phyloP scores from a whole-genome alignment of 78 protist species.

The Mantamonas sphyraenae region DNA sequence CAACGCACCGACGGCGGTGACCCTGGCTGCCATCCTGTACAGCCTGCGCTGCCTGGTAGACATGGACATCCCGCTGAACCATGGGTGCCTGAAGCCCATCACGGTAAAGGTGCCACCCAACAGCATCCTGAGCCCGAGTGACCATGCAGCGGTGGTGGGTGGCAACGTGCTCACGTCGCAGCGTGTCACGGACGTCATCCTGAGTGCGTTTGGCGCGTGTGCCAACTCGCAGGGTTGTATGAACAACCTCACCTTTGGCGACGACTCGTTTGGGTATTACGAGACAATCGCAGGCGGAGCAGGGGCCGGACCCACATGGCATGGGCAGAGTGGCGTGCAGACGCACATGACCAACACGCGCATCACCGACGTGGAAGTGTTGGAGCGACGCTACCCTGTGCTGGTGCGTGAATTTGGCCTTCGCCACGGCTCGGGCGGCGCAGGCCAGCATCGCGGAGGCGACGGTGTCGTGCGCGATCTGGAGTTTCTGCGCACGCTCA shows the following conservation, averaged over 20 bases:
- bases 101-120: conserved; percentile 38
- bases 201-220: conserved; percentile 68
- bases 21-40: conserved; percentile 78
- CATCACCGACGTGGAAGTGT: conserved; percentile 86
- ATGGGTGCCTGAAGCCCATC: conserved; percentile 76
- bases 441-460: conserved; percentile 74
- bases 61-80: conserved; percentile 84
- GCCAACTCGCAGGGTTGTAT: conserved; percentile 82
- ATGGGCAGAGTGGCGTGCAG: conserved; percentile 84
- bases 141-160: conserved; percentile 83
- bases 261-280: conserved; percentile 75
- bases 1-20: conserved; percentile 81
- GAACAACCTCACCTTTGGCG: conserved; percentile 94
- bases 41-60: conserved; percentile 72
- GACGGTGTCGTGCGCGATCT: conserved; percentile 80
- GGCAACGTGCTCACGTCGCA: conserved; percentile 91
- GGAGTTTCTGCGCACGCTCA: conserved; percentile 37
- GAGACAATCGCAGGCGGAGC: conserved; percentile 94
- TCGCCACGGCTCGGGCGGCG: conserved; percentile 82
- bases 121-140: conserved; percentile 56
- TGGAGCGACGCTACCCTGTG: conserved; percentile 84
- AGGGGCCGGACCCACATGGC: conserved; percentile 84
- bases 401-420: conserved; percentile 35
- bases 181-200: conserved; percentile 81
- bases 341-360: conserved; percentile 96